Evolutionary conservation across 176 grass and related monocot species (phyloP), one percentile per base, ranked within the genome.

Genomic region (Zizania latifolia): DNA sequence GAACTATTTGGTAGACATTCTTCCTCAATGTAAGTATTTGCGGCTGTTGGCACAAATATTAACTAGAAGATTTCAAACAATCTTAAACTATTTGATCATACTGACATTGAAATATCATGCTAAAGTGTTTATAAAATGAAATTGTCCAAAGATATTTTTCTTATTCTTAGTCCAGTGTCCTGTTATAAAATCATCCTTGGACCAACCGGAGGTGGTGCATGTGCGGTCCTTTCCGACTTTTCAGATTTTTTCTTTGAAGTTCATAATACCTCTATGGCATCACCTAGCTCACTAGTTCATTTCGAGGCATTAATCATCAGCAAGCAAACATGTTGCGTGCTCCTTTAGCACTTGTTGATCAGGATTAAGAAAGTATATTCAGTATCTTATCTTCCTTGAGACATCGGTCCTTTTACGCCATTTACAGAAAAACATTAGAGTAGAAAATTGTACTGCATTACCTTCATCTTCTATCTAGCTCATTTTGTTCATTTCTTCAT

Each of bases 311-410:
- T 73, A 22, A 6, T 0, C 29, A 32, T 5, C 21, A 22, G 7
- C 22, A 22, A 71, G 71, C 29, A 71, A 36, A 53, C 35, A 70
- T 11, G 70, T 28, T 70, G 29, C 63, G 70, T 0, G 7, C 39
- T 44, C 23, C 57, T 74, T 78, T 8, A 65, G 65, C 32, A 69
- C 41, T 39, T 75, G 4, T 41, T 13, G 3, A 16, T 66, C 78
- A 82, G 78, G 19, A 59, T 22, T 32, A 15, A 58, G 36, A 72
- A 66, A 29, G 7, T 60, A n/a, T n/a, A n/a, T n/a, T n/a, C n/a
- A 37, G 4, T 53, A 53, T 78, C 31, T 22, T 37, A 17, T 34
- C 22, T 23, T 64, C n/a, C 37, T 65, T 63, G 30, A 35, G 32
- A 2, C 12, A 12, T 1, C 11, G 1, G 26, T 24, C 55, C 12